Conservation (phyloP, 2,329 filamentous ascomycete species). For the Orbilia brochopaga region DNA sequence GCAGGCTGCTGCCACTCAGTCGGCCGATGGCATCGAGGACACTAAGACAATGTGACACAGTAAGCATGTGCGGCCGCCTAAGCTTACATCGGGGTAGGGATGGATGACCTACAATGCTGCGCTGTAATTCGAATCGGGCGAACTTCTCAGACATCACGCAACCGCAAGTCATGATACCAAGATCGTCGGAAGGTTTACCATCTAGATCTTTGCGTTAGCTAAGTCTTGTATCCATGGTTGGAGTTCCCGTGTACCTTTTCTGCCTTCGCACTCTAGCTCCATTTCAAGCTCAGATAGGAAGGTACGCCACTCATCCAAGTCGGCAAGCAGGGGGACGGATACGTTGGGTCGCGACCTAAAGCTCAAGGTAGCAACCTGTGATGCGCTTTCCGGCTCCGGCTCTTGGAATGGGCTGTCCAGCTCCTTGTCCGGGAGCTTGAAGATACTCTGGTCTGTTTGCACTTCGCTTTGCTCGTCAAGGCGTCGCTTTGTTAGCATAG, state of each 20-base stretch:
- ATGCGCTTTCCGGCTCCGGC: constrained; percentile 42
- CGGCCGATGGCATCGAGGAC: constrained; percentile 41
- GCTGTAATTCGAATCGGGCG: constrained; percentile 43
- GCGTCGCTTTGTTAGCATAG: constrained; percentile 44
- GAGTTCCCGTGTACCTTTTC: constrained; percentile 46
- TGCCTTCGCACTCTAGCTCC: constrained; percentile 51
- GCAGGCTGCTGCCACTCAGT: constrained; percentile 43
- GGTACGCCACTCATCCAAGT: constrained; percentile 51
- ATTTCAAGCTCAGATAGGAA: constrained; percentile 51
- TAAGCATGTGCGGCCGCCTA: constrained; percentile 18
- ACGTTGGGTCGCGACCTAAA: constrained; percentile 51
- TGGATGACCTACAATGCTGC: constrained; percentile 43
- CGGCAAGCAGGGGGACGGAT: constrained; percentile 51
- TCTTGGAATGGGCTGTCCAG: constrained; percentile 45
- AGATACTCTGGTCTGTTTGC: constrained; percentile 50
- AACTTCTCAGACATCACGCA: constrained; percentile 51
- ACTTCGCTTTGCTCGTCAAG: constrained; percentile 51
- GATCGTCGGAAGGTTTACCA: constrained; percentile 50
- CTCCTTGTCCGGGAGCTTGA: constrained; percentile 50
- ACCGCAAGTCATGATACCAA: constrained; percentile 50
- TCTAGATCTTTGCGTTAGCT: constrained; percentile 48
- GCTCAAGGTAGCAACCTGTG: constrained; percentile 51
- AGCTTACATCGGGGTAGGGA: constrained; percentile 6
- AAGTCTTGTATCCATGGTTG: constrained; percentile 49
- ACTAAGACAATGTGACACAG: constrained; percentile 27